A percentile compares a stretch with the other conserved stretches of the same genome.
Conservation (phyloP, 208 protist species). For the Trypanosoma conorhini region DNA sequence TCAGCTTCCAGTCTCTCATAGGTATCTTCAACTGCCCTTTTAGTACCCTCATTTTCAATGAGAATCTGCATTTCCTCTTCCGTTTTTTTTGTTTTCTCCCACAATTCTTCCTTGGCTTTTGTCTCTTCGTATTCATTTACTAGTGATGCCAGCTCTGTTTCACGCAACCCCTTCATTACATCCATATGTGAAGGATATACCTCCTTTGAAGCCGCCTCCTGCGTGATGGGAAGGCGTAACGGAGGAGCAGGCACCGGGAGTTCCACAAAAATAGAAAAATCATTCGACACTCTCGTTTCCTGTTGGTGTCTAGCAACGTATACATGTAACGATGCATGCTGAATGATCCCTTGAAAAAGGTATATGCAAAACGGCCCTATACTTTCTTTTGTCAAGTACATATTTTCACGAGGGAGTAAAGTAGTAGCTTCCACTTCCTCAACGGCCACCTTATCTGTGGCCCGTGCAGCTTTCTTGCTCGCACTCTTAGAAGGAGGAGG, state of each 20-base stretch:
- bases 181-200: slow-evolving; percentile 24
- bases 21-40: slow-evolving; percentile 56
- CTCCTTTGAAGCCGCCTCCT: slow-evolving; percentile 25
- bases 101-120: slow-evolving; percentile 33
- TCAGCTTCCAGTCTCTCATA: slow-evolving; percentile 66
- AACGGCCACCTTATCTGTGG: slow-evolving; percentile 35
- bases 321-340: slow-evolving; percentile 59
- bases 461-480: slow-evolving; percentile 17
- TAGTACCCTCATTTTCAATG: slow-evolving; percentile 59
- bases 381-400: slow-evolving; percentile 60
- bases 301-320: slow-evolving; percentile 33
- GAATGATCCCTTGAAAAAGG: slow-evolving; percentile 53
- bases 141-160: slow-evolving; percentile 43
- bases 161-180: slow-evolving; percentile 40
- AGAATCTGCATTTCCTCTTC: slow-evolving; percentile 67
- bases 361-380: slow-evolving; percentile 43
- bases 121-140: slow-evolving; percentile 48
- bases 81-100: slow-evolving; percentile 36
- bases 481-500: slow-evolving; percentile 21
- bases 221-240: slow-evolving; percentile 22
- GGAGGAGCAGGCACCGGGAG: slow-evolving; percentile 42
- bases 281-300: slow-evolving; percentile 11
- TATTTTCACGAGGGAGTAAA: slow-evolving; percentile 60
- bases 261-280: slow-evolving; percentile 38
- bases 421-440: slow-evolving; percentile 61